A percentile compares a stretch with the other conserved stretches of the same genome.
Conservation (phyloP, 345 rosid species). For the Camelina neglecta region DNA sequence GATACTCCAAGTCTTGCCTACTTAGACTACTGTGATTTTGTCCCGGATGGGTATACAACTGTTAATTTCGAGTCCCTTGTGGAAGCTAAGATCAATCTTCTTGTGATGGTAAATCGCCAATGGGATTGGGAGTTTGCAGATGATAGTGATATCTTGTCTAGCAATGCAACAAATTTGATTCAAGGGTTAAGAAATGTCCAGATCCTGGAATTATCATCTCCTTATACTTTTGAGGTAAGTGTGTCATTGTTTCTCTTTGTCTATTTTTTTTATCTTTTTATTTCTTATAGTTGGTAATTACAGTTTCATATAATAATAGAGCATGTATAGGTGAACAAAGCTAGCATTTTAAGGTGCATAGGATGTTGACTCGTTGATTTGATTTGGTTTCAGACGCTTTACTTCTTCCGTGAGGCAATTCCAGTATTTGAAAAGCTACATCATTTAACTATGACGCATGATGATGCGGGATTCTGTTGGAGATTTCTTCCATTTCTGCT, state of each 20-base stretch:
- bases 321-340: background rate
- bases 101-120: background rate
- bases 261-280: background rate
- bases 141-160: background rate
- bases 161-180: conserved; percentile 2
- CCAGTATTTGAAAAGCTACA: background rate
- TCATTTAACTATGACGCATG: background rate
- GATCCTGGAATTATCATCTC: background rate
- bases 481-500: background rate
- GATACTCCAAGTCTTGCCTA: background rate
- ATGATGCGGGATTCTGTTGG: background rate
- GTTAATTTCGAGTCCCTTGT: background rate
- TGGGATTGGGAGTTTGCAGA: background rate
- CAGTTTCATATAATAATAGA: background rate
- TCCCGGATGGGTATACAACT: background rate
- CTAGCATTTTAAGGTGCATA: background rate
- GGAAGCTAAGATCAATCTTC: background rate
- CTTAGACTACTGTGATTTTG: background rate
- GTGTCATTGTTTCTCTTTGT: background rate
- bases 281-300: background rate
- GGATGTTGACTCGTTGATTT: background rate
- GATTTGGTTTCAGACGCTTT: background rate
- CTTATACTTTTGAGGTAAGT: background rate
- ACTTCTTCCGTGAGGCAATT: background rate
- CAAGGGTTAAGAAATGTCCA: background rate